These are phyloP conservation scores for Toxoplasma gondii DNA, from an alignment of 169 alveolate species.

Conservation along the genomic window DNA sequence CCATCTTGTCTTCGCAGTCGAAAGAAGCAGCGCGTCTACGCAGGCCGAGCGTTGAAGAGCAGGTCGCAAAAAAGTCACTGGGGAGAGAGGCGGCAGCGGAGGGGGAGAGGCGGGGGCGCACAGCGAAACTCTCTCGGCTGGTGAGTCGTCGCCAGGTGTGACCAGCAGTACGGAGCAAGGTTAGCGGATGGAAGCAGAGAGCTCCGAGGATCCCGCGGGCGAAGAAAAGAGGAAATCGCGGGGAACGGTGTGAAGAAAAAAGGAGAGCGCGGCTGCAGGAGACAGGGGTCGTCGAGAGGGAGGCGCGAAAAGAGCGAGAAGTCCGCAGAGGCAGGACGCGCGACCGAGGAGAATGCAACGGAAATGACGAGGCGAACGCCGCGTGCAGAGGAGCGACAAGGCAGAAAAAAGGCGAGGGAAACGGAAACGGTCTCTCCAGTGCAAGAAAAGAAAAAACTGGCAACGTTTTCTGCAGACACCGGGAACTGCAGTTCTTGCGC, in stretches of 20 bases:
- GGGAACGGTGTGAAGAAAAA: not conserved
- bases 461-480: no score
- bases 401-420: no score
- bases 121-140: not conserved
- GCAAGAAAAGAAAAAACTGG: no score
- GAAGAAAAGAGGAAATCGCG: not conserved
- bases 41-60: not conserved
- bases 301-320: no score
- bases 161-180: not conserved
- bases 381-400: no score
- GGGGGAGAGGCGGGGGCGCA: not conserved
- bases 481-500: no score
- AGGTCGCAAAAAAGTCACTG: not conserved
- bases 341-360: no score
- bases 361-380: no score
- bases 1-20: constrained; percentile 24
- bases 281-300: no score
- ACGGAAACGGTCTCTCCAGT: no score
- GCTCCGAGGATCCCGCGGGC: not conserved
- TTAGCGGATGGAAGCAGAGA: not conserved
- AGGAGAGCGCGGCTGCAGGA: no score
- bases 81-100: not conserved
- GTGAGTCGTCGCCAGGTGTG: not conserved
- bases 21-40: not conserved
- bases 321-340: no score